Evolutionary conservation across 371 early-diverging fungal species (phyloP).

Genomic region (Rhizopus delemar): DNA sequence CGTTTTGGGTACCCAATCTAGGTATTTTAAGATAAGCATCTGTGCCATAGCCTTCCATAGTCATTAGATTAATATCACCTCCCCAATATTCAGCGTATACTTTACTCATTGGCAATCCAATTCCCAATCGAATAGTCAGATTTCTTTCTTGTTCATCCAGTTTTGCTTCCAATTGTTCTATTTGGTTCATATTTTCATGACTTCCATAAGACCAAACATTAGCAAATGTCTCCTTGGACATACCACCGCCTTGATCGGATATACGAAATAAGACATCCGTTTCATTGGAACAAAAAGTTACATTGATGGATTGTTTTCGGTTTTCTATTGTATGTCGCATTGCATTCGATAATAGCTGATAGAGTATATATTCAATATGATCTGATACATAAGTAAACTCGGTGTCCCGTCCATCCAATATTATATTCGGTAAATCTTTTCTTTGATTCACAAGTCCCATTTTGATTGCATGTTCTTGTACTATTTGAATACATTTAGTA

Average conservation of each 20-base stretch:
- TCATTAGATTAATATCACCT: constrained; percentile 61
- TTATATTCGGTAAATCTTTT: constrained; percentile 9
- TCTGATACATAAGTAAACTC: constrained; percentile 83
- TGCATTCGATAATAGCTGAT: constrained; percentile 78
- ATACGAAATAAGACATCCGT: constrained; percentile 75
- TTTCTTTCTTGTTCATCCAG: constrained; percentile 53
- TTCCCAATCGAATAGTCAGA: constrained; percentile 60
- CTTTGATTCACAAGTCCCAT: not conserved
- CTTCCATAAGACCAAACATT: constrained; percentile 76
- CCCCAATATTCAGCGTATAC: constrained; percentile 86
- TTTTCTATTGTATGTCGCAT: constrained; percentile 53
- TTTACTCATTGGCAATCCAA: constrained; percentile 81
- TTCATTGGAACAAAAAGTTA: constrained; percentile 69
- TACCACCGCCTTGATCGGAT: constrained; percentile 83
- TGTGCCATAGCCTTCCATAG: constrained; percentile 80
- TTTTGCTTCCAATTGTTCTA: constrained; percentile 60
- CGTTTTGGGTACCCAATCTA: constrained; percentile 60
- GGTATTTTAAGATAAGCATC: constrained; percentile 81
- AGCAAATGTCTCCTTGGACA: constrained; percentile 49
- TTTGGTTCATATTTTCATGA: constrained; percentile 59
- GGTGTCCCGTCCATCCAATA: constrained; percentile 42
- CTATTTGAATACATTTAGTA: constrained; percentile 58
- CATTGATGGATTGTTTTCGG: constrained; percentile 45
- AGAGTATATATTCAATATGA: constrained; percentile 84
- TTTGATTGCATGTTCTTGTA: constrained; percentile 27